Base-by-base conservation (phyloP, 2,329 filamentous ascomycete species). In the Beauveria sp. region DNA sequence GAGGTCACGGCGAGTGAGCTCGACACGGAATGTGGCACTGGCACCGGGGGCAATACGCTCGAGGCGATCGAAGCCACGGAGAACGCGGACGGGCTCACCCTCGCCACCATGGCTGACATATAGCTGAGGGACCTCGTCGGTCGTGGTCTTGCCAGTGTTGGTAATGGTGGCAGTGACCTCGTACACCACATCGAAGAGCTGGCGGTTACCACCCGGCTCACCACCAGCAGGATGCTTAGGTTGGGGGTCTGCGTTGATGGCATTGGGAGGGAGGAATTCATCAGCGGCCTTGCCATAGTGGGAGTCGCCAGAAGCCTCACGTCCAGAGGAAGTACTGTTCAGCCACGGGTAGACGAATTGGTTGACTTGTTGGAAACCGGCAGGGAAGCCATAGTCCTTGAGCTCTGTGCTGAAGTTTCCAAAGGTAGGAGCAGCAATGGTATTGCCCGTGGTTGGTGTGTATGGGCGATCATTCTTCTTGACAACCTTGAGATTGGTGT, bases 41-140 rank as follows among this genome's bases (percentile, higher is more conserved):
- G 85, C 73, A n/a, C 90, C 91, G 0, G 90, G 82, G 4, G 83
- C 79, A 65, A 97, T 86, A 55, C 79, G 81, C 64, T 76, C 72
- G 63, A 96, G 74, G 52, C 91, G 85, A 63, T 96, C 90, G 69
- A 97, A 98, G 50, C 88, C 88, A 64, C 93, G 87, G 16, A 98
- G 85, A 3, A 86, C 79, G 28, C 81, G 76, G 3, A 78, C 74
- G 3, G 86, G 83, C 69, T 97, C 89, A 43, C 87, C 81, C 1
- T 88, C 82, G 0, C 91, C 92, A 55, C 93, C 93, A 2, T 96
- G 88, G 34, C 83, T 86, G 60, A 98, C 71, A 74, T 98, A 93
- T 16, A 92, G 75, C 78, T 95, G 90, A 0, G 87, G 81, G 1
- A 95, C 81, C 70, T 91, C 89, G 46, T 91, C 88, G 31, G 89